A percentile compares a stretch with the other conserved stretches of the same genome.
Evolutionary conservation across 192 early-diverging fungal species (phyloP).

Genomic region (Fimicolochytrium jonesii): DNA sequence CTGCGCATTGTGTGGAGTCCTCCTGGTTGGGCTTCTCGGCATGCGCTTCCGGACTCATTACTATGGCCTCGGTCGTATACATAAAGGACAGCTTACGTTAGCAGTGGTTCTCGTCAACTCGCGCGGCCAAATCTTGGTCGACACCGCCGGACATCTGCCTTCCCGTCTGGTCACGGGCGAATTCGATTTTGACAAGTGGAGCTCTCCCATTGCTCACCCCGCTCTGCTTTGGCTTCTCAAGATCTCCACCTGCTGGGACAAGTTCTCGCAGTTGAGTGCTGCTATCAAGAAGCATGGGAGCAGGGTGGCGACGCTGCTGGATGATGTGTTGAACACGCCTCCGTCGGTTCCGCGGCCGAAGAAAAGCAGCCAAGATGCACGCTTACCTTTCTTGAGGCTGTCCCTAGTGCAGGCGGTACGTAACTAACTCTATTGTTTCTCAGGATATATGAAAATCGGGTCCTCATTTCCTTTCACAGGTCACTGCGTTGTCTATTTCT

Average conservation of each 20-base stretch:
- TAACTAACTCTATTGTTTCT: not conserved
- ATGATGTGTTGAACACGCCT: not conserved
- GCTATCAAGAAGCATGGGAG: constrained; percentile 8
- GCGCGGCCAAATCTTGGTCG: constrained; percentile 3
- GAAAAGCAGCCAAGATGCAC: not conserved
- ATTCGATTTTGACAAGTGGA: not conserved
- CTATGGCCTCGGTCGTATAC: not conserved
- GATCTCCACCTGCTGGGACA: not conserved
- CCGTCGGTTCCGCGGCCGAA: not conserved
- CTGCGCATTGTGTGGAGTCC: constrained; percentile 8
- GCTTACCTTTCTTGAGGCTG: not conserved
- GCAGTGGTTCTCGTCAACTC: constrained; percentile 1
- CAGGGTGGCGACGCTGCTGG: not conserved
- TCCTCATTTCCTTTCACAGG: not conserved
- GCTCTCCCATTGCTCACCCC: constrained; percentile 8
- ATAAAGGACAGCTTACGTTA: not conserved
- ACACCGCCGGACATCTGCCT: not conserved
- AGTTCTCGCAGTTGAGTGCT: not conserved
- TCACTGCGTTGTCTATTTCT: not conserved
- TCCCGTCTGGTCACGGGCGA: constrained; percentile 2
- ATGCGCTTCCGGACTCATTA: constrained; percentile 5
- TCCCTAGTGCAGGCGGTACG: not conserved
- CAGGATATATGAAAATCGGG: not conserved
- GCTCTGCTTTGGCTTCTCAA: constrained; percentile 16
- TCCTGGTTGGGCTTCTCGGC: not conserved